Evolutionary conservation across 805 yeast species (phyloP).

Genomic region (Metschnikowia sp.): DNA sequence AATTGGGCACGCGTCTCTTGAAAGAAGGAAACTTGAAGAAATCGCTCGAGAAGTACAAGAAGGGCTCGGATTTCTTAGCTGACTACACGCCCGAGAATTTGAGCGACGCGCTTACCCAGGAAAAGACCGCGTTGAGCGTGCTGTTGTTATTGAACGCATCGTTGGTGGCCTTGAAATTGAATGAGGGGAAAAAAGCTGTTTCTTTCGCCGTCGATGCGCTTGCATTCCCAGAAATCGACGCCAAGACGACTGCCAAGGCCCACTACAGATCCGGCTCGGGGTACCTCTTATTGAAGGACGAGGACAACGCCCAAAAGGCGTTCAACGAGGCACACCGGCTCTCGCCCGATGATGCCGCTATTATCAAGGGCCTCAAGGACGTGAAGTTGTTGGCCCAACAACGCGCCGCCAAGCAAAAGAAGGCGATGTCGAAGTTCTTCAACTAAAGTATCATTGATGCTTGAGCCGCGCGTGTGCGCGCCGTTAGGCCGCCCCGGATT

Average conservation of each 20-base stretch:
- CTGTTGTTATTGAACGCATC: slow-evolving; percentile 72
- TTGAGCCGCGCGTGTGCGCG: no score
- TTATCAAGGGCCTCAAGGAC: slow-evolving; percentile 59
- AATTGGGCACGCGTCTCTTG: slow-evolving; percentile 72
- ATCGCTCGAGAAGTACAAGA: slow-evolving; percentile 67
- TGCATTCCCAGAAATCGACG: slow-evolving; percentile 55
- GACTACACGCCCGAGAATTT: slow-evolving; percentile 75
- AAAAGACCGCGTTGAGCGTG: slow-evolving; percentile 52
- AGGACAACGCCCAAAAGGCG: slow-evolving; percentile 64
- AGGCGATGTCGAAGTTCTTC: slow-evolving; percentile 72
- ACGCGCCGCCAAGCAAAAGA: slow-evolving; percentile 66
- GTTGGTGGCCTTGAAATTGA: slow-evolving; percentile 64
- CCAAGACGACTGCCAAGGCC: slow-evolving; percentile 78
- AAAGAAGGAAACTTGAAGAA: slow-evolving; percentile 56
- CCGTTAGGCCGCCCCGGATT: no score
- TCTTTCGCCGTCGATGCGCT: slow-evolving; percentile 64
- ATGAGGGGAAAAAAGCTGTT: slow-evolving; percentile 51
- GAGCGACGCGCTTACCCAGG: slow-evolving; percentile 49
- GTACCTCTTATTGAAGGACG: slow-evolving; percentile 57
- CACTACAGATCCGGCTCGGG: slow-evolving; percentile 83
- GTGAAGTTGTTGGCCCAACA: slow-evolving; percentile 50
- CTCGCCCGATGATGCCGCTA: slow-evolving; percentile 71
- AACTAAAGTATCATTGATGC: not conserved
- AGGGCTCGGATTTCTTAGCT: slow-evolving; percentile 65
- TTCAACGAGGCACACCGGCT: slow-evolving; percentile 61